These are phyloP conservation scores for Malassezia equina DNA, from an alignment of 1,284 basidiomycete species.

Conservation along the genomic window DNA sequence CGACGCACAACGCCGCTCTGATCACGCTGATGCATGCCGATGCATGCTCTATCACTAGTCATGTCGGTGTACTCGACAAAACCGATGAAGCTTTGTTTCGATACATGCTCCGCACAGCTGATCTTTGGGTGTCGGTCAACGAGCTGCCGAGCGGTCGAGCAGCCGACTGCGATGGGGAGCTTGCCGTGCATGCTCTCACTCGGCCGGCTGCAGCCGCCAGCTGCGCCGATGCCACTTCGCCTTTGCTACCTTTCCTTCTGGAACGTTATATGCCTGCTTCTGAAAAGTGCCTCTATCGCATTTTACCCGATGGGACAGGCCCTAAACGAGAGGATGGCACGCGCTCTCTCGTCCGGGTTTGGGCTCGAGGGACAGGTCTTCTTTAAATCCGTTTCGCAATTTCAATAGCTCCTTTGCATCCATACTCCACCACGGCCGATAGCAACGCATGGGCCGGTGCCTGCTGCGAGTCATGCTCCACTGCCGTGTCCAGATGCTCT, in stretches of 20 bases:
- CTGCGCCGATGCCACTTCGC: neutral
- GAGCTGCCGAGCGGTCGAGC: conserved; percentile 15
- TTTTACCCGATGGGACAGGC: conserved; percentile 10
- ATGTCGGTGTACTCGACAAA: neutral
- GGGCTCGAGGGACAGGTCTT: conserved; percentile 12
- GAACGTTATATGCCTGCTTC: conserved; percentile 3
- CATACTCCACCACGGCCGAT: conserved; percentile 70
- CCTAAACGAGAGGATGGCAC: conserved; percentile 10
- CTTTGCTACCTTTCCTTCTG: conserved; percentile 1
- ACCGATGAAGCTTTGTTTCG: conserved; percentile 10
- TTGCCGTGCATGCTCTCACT: conserved; percentile 3
- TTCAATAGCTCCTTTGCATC: conserved; percentile 81
- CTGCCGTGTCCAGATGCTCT: conserved; percentile 83
- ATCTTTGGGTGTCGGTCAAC: conserved; percentile 14
- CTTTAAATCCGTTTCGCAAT: conserved; percentile 66
- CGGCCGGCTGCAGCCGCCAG: conserved; percentile 3
- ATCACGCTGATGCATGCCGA: conserved; percentile 10
- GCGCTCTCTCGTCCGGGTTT: conserved; percentile 9
- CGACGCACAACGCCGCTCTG: neutral
- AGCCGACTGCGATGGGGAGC: conserved; percentile 16
- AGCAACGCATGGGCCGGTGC: conserved; percentile 84
- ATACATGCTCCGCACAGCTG: conserved; percentile 11
- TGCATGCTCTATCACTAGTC: neutral
- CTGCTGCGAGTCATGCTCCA: conserved; percentile 76
- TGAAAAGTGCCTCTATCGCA: conserved; percentile 7